Base-by-base conservation (phyloP, 108 stramenopile species). In the Mediolabrus comicus region DNA sequence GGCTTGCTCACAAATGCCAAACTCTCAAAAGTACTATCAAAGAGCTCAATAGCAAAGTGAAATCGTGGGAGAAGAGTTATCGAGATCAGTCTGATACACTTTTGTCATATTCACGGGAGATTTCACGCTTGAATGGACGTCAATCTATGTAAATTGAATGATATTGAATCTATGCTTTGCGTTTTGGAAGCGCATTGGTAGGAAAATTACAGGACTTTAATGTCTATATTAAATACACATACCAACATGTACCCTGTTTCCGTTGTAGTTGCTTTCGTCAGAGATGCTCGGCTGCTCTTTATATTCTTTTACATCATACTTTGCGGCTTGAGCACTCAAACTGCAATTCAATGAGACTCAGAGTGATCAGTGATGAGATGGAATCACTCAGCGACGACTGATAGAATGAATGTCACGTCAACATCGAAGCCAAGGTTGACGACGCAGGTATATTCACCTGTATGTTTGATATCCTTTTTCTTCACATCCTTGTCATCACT, bases 381-480 rank as follows among this genome's bases (percentile, higher is more conserved):
- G 31, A 56, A 16, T 61, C 32, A 62, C 56, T 84, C 79, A 17
- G 81, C 85, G 5, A 63, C 39, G 31, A 91, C 78, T 36, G 64
- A 61, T 58, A 91, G 43, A 32, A 72, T 51, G 27, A 83, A 74
- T 24, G 63, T 83, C 3, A 71, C 87, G 39, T 74, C 68, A 0
- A 92, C 60, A 25, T 77, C 88, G 31, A 70, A 85, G 11, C 72
- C 65, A 17, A 92, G 74, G 11, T 72, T 36, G n/a, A 92, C 53
- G 13, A 49, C 66, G 2, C 83, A 74, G 3, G 27, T 64, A 71
- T 80, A 92, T 13, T 83, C 67, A 19, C 92, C 92, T 8, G 83
- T 60, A 34, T 79, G 64, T 59, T 92, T 92, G 59, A 92, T 89
- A 59, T 89, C 88, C 30, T 82, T 77, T 59, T 62, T 68, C 58